Evolutionary conservation across 1,139 yeast species (phyloP).

Genomic region (Sugiyamaella neomexicana): DNA sequence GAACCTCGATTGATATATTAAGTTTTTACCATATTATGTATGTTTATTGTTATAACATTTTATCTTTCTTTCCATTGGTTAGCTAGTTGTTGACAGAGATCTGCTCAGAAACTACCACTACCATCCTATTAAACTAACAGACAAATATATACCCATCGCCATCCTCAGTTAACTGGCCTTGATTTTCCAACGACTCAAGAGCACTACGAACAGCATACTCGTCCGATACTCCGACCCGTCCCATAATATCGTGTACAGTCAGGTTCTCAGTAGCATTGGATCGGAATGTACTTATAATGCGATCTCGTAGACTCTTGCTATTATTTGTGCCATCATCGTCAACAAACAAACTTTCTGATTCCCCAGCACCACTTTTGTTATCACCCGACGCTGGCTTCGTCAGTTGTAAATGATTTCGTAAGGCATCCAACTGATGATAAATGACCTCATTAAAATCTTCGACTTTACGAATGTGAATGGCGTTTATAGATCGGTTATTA

Average conservation of each 20-base stretch:
- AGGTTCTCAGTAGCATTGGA: neutral
- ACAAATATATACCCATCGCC: neutral
- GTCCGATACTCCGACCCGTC: neutral
- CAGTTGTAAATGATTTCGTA: conserved; percentile 51
- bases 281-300: conserved; percentile 3
- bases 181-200: neutral
- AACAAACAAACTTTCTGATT: conserved; percentile 26
- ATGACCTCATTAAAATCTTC: conserved; percentile 72
- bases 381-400: conserved; percentile 21
- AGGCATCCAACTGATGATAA: conserved; percentile 74
- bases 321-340: conserved; percentile 15
- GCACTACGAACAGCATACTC: conserved; percentile 6
- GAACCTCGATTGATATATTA: neutral
- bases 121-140: too few relatives aligned
- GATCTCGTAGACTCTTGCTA: conserved; percentile 13
- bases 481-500: conserved; percentile 64
- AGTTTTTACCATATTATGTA: neutral
- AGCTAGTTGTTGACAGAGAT: too few relatives aligned
- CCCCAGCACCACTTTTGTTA: conserved; percentile 5
- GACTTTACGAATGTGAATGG: conserved; percentile 60
- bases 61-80: too few relatives aligned
- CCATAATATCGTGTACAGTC: neutral
- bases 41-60: too few relatives aligned
- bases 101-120: too few relatives aligned
- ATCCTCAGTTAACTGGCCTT: neutral